Base-by-base conservation (phyloP, 257 asterid species). In the Verbena officinalis region DNA sequence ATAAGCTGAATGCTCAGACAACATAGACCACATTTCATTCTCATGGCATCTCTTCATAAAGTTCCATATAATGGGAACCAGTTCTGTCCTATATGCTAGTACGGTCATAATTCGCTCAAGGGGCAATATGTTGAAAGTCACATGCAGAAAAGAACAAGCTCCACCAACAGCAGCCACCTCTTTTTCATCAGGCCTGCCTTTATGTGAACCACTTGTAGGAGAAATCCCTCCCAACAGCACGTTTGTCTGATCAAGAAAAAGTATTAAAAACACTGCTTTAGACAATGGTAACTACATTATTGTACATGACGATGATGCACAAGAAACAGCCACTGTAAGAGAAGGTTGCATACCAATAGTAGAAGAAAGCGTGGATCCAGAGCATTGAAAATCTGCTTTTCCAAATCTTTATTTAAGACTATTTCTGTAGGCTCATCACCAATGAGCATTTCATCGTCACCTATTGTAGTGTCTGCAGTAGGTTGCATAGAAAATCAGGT, bases 71-170 rank as follows among this genome's bases (percentile, higher is more conserved):
- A 76, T 78, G 56, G 91, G 88, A 75, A 90, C 95, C 55, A 94
- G 80, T 72, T 83, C 99, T 40, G 97, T 88, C 82, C 99, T 81
- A 80, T 84, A 94, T 24, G 99, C 99, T 63, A 94, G 77, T 31
- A 81, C 86, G 36, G 99, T 94, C 95, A 94, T 90, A 64, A 84
- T 80, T 53, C 95, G 84, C 74, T 90, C 97, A 13, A 82, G 86
- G 71, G 95, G 96, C 56, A 90, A 82, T 73, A 86, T 70, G 71
- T 88, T 88, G 86, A 88, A 88, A 33, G 85, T 80, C 64, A 76
- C 89, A 39, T 90, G 91, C 58, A 94, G 77, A 73, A 94, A 86
- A 71, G 96, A 83, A 79, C 97, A 90, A 75, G 87, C 90, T 75
- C 93, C 95, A 74, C 80, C 86, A 76, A 94, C 85, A 63, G 95